Evolutionary conservation across 2,329 filamentous ascomycete genomes (phyloP).

Genomic region (Colletotrichum sp.): DNA sequence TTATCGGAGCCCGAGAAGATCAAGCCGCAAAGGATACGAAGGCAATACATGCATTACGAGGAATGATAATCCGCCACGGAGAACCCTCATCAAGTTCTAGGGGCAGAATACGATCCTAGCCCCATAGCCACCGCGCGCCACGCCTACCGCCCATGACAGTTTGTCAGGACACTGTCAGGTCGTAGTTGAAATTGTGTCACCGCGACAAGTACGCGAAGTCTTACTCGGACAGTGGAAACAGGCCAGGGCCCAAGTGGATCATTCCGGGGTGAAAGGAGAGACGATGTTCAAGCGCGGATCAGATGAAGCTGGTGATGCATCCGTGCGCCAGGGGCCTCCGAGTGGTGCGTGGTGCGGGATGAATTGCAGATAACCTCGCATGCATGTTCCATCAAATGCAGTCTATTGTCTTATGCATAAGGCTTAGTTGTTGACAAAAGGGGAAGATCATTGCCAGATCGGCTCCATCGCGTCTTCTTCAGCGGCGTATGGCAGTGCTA

Average conservation of each 20-base stretch:
- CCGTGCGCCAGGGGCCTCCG: not conserved
- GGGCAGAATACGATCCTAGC: not conserved
- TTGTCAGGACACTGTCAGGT: conserved; percentile 9
- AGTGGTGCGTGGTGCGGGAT: not conserved
- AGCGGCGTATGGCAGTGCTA: not conserved
- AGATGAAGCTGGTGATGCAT: not conserved
- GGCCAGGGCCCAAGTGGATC: not conserved
- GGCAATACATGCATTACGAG: not conserved
- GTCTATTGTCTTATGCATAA: not conserved
- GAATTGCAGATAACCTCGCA: not conserved
- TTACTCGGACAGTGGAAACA: not conserved
- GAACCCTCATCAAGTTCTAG: not conserved
- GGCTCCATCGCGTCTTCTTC: not conserved
- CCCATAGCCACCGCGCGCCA: not conserved
- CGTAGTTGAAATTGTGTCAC: not conserved
- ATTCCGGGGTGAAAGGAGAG: not conserved
- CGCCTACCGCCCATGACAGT: conserved; percentile 8
- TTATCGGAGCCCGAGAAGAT: not conserved
- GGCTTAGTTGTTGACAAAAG: not conserved
- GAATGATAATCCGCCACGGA: not conserved
- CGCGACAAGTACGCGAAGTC: not conserved
- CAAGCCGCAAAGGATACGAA: not conserved
- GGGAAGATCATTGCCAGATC: not conserved
- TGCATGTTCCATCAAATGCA: not conserved
- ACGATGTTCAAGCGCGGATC: conserved; percentile 1